Percentiles rank a stretch among this genome's conserved stretches.
phyloP scores from a whole-genome alignment of 73 alveolate species.

The Paramecium sonneborni region DNA sequence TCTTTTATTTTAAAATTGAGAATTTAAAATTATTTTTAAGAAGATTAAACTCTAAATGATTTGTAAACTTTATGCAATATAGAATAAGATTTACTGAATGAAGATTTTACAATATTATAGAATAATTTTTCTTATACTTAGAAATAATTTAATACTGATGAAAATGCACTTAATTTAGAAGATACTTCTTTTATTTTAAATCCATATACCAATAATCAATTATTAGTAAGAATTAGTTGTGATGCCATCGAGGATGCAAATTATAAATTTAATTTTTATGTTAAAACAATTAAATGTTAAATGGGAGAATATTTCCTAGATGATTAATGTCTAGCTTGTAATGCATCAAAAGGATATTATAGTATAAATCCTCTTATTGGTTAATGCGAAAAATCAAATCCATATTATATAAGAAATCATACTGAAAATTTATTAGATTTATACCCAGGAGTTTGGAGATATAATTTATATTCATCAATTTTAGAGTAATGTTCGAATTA shows the following conservation, averaged over 20 bases:
- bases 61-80: not conserved
- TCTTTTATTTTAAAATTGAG: not conserved
- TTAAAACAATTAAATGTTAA: not conserved
- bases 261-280: not conserved
- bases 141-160: not conserved
- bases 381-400: not conserved
- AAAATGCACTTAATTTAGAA: not conserved
- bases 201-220: not conserved
- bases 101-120: not conserved
- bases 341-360: not conserved
- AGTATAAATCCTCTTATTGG: not conserved
- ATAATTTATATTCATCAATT: not conserved
- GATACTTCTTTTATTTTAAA: not conserved
- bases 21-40: not conserved
- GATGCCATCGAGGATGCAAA: not conserved
- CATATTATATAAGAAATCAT: not conserved
- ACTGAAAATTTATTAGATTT: not conserved
- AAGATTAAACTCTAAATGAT: not conserved
- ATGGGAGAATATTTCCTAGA: not conserved
- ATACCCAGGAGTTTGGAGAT: conserved; percentile 40
- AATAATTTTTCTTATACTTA: not conserved
- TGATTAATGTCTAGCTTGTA: not conserved
- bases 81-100: not conserved
- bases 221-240: not conserved
- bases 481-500: not conserved